Conservation (phyloP, 1,139 yeast species). For the Lodderomyces theae region DNA sequence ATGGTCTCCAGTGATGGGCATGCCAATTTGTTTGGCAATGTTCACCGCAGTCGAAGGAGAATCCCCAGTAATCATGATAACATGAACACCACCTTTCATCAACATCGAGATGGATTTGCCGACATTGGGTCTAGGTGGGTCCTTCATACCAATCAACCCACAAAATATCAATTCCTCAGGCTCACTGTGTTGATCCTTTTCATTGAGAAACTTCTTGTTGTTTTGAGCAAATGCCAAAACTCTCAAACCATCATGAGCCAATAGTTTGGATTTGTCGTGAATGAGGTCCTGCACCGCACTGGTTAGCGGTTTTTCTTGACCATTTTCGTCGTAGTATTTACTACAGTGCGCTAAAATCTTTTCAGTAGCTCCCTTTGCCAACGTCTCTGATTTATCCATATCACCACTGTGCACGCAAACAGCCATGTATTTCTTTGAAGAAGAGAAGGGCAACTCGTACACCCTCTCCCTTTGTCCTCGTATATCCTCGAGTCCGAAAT, state of each 20-base stretch:
- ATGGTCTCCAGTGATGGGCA: conserved; percentile 67
- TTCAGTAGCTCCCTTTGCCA: conserved; percentile 89
- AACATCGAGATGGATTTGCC: conserved; percentile 66
- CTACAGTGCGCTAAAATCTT: conserved; percentile 63
- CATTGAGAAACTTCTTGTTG: conserved; percentile 25
- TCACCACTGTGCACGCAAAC: conserved; percentile 63
- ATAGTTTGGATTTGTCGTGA: conserved; percentile 52
- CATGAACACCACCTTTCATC: conserved; percentile 90
- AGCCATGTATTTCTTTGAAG: conserved; percentile 87
- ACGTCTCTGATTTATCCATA: conserved; percentile 52
- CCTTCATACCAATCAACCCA: conserved; percentile 92
- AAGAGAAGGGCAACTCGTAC: conserved; percentile 81
- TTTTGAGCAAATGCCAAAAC: conserved; percentile 77
- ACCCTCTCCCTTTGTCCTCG: conserved; percentile 59
- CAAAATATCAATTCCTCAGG: conserved; percentile 67
- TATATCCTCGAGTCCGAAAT: conserved; percentile 68
- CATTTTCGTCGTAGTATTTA: conserved; percentile 56
- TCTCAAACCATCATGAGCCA: conserved; percentile 84
- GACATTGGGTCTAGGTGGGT: conserved; percentile 92
- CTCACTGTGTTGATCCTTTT: conserved; percentile 24
- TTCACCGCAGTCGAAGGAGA: conserved; percentile 88
- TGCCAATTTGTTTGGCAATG: conserved; percentile 89
- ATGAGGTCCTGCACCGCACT: conserved; percentile 47
- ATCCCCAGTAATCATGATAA: conserved; percentile 97
- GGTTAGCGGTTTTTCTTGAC: conserved; percentile 52